These are phyloP conservation scores for Akanthomyces lecanii DNA, from an alignment of 2,329 filamentous ascomycete species.

Conservation along the genomic window DNA sequence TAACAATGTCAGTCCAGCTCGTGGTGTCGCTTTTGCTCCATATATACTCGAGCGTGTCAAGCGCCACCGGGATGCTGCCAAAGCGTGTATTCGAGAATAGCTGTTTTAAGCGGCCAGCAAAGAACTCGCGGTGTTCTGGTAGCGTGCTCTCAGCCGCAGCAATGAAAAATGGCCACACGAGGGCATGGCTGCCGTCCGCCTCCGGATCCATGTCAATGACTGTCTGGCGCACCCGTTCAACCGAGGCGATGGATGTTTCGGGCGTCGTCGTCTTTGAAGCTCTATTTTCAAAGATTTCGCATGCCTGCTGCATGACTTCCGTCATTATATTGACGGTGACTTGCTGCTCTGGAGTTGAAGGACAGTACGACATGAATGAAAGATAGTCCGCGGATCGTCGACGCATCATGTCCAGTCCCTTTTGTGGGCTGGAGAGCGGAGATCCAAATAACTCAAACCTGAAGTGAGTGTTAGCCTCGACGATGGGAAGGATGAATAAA, in stretches of 20 bases:
- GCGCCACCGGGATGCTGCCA: conserved; percentile 34
- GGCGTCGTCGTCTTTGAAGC: conserved; percentile 17
- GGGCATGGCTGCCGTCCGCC: conserved; percentile 32
- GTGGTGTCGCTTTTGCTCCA: conserved; percentile 28
- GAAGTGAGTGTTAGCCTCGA: background rate
- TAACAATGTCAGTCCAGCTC: conserved; percentile 29
- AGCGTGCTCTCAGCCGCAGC: conserved; percentile 36
- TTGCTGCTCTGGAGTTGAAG: conserved; percentile 18
- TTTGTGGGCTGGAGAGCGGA: conserved; percentile 26
- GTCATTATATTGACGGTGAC: conserved; percentile 23
- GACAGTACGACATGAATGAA: conserved; percentile 25
- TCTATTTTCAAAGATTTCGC: conserved; percentile 25
- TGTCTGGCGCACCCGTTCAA: conserved; percentile 31
- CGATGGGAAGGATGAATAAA: background rate
- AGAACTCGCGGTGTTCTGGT: conserved; percentile 33
- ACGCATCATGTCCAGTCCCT: conserved; percentile 25
- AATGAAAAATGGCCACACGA: conserved; percentile 40
- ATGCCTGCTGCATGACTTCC: conserved; percentile 25
- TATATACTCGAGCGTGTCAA: conserved; percentile 31
- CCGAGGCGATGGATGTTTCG: conserved; percentile 24
- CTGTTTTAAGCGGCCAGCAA: conserved; percentile 26
- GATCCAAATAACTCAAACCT: conserved; percentile 31
- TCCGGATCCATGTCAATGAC: conserved; percentile 26
- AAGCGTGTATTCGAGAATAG: conserved; percentile 33
- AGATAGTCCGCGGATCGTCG: conserved; percentile 24